Conservation (phyloP, 805 yeast species). For the Lipomyces orientalis region DNA sequence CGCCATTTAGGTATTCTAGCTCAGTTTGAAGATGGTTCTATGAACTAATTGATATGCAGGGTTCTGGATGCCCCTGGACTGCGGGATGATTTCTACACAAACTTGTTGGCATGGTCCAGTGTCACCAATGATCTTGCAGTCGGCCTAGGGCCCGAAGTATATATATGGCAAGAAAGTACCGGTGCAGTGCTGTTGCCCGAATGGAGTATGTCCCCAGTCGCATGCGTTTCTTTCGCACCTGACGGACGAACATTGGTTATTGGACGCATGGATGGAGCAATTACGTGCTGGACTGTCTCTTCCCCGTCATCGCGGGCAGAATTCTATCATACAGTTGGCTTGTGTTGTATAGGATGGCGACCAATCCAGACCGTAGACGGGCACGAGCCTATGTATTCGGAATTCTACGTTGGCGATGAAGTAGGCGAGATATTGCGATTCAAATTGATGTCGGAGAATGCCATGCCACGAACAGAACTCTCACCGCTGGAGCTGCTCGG, state of each 20-base stretch:
- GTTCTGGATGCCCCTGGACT: constrained; percentile 73
- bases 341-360: constrained; percentile 39
- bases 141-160: constrained; percentile 65
- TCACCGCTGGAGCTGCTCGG: constrained; percentile 19
- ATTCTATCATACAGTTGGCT: constrained; percentile 35
- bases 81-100: constrained; percentile 78
- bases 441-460: not conserved
- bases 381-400: constrained; percentile 10
- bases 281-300: constrained; percentile 52
- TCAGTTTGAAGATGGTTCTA: not conserved
- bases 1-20: constrained; percentile 25
- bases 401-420: constrained; percentile 41
- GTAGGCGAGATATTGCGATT: constrained; percentile 37
- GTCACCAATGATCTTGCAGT: constrained; percentile 60
- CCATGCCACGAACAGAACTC: not conserved
- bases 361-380: constrained; percentile 18
- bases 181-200: constrained; percentile 56
- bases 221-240: constrained; percentile 60
- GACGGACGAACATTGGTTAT: constrained; percentile 55
- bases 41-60: constrained; percentile 46
- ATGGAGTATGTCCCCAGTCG: constrained; percentile 43
- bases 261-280: constrained; percentile 63
- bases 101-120: constrained; percentile 74
- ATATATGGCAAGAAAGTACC: constrained; percentile 63
- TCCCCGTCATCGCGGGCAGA: constrained; percentile 22